Evolutionary conservation across 495 filamentous ascomycete species (phyloP).

Genomic region (Trypethelium eluteriae): DNA sequence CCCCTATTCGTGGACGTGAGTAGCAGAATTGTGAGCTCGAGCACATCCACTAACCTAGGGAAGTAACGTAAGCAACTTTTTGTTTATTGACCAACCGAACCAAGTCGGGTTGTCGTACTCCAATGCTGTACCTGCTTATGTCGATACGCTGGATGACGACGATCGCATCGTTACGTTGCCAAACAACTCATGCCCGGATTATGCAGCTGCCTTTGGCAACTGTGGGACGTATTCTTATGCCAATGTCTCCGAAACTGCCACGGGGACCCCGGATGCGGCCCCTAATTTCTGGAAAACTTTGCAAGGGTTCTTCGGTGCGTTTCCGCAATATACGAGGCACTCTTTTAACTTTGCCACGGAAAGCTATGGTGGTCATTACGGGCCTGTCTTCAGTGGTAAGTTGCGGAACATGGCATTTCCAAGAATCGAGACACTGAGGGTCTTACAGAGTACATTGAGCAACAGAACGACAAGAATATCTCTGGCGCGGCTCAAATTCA

Average conservation of each 20-base stretch:
- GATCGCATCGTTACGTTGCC: conserved; percentile 36
- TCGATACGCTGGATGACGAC: conserved; percentile 17
- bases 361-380: conserved; percentile 61
- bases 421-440: not conserved
- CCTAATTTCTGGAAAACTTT: conserved; percentile 53
- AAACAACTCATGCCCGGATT: conserved; percentile 46
- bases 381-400: conserved; percentile 50
- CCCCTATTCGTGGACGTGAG: conserved; percentile 53
- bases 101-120: conserved; percentile 56
- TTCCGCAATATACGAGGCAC: conserved; percentile 51
- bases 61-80: conserved; percentile 49
- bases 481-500: conserved; percentile 43
- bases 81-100: conserved; percentile 55
- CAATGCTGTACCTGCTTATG: conserved; percentile 45
- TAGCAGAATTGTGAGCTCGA: conserved; percentile 41
- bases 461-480: conserved; percentile 53
- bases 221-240: conserved; percentile 52
- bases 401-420: not conserved
- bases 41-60: not conserved
- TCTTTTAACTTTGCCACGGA: conserved; percentile 54
- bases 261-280: conserved; percentile 47
- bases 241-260: conserved; percentile 45
- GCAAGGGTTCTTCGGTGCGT: conserved; percentile 57
- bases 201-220: conserved; percentile 37
- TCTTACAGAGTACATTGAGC: conserved; percentile 46